phyloP scores from a whole-genome alignment of 2,329 filamentous ascomycete genomes.

The Escovopsis sp. region DNA sequence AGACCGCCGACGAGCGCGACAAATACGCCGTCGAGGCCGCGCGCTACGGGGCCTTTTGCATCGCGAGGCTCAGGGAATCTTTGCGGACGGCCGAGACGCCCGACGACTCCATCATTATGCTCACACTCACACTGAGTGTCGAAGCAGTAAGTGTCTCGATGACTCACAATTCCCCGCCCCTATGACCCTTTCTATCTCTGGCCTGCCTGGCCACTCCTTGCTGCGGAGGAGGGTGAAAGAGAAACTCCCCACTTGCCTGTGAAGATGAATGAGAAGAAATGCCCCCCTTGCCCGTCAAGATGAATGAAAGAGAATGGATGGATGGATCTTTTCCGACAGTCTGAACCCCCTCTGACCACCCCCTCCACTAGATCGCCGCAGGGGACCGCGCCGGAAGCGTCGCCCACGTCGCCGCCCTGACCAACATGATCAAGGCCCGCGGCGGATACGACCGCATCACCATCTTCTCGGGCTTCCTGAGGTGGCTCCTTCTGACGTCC shows the following conservation, averaged over 20 bases:
- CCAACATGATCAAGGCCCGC: constrained; percentile 1
- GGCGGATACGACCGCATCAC: constrained; percentile 1
- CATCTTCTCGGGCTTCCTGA: background rate
- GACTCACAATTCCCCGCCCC: background rate
- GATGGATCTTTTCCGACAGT: too few species aligned
- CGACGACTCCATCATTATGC: background rate
- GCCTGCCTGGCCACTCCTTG: too few species aligned
- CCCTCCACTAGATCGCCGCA: constrained; percentile 4
- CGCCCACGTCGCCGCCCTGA: constrained; percentile 3
- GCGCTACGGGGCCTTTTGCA: background rate
- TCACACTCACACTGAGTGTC: constrained; percentile 2
- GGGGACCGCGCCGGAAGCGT: background rate
- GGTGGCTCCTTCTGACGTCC: background rate
- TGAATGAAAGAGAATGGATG: too few species aligned
- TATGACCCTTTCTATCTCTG: background rate
- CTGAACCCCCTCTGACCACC: too few species aligned
- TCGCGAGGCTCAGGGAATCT: constrained; percentile 1
- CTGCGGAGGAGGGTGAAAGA: too few species aligned
- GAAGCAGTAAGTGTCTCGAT: constrained; percentile 1
- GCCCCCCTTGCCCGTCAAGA: too few species aligned
- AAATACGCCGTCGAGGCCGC: background rate
- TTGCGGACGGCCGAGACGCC: background rate
- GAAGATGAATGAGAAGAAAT: too few species aligned
- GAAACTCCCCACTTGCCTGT: too few species aligned
- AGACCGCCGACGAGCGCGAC: background rate